phyloP scores from a whole-genome alignment of 257 asterid genomes.

The Scutellaria galericulata region DNA sequence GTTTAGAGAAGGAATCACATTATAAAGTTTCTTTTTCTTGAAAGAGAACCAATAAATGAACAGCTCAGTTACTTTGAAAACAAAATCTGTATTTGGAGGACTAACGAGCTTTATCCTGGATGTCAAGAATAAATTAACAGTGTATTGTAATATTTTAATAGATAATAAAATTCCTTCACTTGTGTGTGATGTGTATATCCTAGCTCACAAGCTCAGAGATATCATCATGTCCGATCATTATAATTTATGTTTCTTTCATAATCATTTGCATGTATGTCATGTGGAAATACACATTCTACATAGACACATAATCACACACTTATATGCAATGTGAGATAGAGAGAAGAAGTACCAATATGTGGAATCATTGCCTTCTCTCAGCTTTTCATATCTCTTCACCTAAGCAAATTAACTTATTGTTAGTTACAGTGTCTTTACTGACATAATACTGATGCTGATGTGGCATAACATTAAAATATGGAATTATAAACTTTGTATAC shows the following conservation, averaged over 20 bases:
- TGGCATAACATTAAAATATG: constrained; percentile 8
- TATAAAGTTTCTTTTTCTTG: too few relatives aligned
- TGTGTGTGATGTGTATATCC: neutral
- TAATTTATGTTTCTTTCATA: neutral
- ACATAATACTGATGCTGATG: neutral
- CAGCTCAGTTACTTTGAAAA: too few relatives aligned
- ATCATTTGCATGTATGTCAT: neutral
- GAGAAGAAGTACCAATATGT: constrained; percentile 75
- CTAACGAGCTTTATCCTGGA: neutral
- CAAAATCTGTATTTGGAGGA: neutral
- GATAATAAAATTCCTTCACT: neutral
- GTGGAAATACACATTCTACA: neutral
- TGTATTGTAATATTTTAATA: neutral
- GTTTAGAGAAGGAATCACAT: neutral
- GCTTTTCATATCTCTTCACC: constrained; percentile 93
- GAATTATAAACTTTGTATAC: constrained; percentile 42
- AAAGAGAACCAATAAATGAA: too few relatives aligned
- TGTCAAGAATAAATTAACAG: neutral
- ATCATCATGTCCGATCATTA: neutral
- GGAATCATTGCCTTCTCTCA: constrained; percentile 75
- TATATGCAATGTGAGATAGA: constrained; percentile 7
- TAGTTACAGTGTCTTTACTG: constrained; percentile 34
- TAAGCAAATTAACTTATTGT: constrained; percentile 39
- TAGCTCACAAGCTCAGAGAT: neutral
- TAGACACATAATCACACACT: neutral